A percentile compares a stretch with the other conserved stretches of the same genome.
Evolutionary conservation across 2,329 filamentous ascomycete species (phyloP).

Genomic region (Microdochium bolleyi): DNA sequence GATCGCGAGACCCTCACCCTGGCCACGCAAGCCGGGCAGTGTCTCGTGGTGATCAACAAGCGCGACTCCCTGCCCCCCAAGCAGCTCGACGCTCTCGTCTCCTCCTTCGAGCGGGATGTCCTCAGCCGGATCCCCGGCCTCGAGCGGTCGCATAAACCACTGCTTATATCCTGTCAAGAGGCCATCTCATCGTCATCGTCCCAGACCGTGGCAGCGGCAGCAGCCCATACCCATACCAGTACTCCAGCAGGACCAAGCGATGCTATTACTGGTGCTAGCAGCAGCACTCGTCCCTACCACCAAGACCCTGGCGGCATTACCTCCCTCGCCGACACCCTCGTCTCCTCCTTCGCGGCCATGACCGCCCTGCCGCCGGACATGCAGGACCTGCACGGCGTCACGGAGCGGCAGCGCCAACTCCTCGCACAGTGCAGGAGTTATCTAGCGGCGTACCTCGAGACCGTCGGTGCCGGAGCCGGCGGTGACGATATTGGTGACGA

Average conservation of each 20-base stretch:
- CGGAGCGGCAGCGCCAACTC: conserved; percentile 78
- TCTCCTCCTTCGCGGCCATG: conserved; percentile 60
- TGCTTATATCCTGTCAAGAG: conserved; percentile 66
- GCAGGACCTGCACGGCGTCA: conserved; percentile 82
- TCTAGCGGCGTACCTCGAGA: conserved; percentile 64
- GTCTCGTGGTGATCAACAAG: conserved; percentile 56
- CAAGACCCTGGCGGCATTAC: conserved; percentile 60
- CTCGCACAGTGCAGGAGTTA: conserved; percentile 64
- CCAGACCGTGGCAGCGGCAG: no score
- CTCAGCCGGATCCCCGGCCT: conserved; percentile 31
- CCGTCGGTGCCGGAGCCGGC: conserved; percentile 31
- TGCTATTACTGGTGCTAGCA: conserved; percentile 12
- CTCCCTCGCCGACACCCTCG: conserved; percentile 57
- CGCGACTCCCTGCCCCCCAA: conserved; percentile 35
- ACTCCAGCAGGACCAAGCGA: conserved; percentile 7
- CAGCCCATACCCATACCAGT: neutral
- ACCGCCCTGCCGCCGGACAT: conserved; percentile 64
- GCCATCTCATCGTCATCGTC: conserved; percentile 22
- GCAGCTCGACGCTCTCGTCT: conserved; percentile 28
- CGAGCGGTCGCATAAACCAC: conserved; percentile 24
- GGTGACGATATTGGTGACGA: conserved; percentile 31
- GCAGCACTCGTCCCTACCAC: conserved; percentile 15
- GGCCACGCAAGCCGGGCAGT: conserved; percentile 37
- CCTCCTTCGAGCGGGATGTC: conserved; percentile 28
- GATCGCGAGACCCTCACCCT: conserved; percentile 48